Conservation (phyloP, 2,329 filamentous ascomycete genomes). For the Fusarium agapanthi region DNA sequence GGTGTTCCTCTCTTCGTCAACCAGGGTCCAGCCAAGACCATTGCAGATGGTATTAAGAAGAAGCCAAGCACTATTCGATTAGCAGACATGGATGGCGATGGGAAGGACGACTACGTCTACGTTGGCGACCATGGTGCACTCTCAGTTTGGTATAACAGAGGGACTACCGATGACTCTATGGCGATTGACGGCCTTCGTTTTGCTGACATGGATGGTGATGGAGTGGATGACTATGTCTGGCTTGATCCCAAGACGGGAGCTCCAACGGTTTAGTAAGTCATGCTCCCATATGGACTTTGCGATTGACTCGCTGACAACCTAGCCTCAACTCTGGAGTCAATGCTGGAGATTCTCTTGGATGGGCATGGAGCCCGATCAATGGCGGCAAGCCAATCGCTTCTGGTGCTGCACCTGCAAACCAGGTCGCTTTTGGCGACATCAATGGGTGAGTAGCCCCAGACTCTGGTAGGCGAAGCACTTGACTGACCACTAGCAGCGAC, state of each 20-base stretch:
- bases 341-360: slow-evolving; percentile 4
- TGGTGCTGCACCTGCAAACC: background rate
- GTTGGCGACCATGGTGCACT: slow-evolving; percentile 38
- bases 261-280: slow-evolving; percentile 2
- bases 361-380: slow-evolving; percentile 10
- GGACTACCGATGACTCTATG: background rate
- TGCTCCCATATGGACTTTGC: fast-evolving
- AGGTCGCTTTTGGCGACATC: slow-evolving; percentile 5
- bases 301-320: background rate
- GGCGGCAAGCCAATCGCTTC: slow-evolving; percentile 3
- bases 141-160: slow-evolving; percentile 19
- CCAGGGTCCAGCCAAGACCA: background rate
- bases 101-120: slow-evolving; percentile 31
- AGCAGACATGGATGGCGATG: slow-evolving; percentile 33
- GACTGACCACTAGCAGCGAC: background rate
- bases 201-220: slow-evolving; percentile 20
- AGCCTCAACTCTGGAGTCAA: slow-evolving; percentile 5
- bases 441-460: background rate
- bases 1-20: slow-evolving; percentile 9
- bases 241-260: slow-evolving; percentile 1
- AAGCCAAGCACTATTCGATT: slow-evolving; percentile 16
- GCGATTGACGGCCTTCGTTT: slow-evolving; percentile 5
- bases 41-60: slow-evolving; percentile 9
- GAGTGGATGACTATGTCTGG: slow-evolving; percentile 15
- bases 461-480: background rate